phyloP scores from a whole-genome alignment of 345 rosid species.

The Moricandia arvensis region DNA sequence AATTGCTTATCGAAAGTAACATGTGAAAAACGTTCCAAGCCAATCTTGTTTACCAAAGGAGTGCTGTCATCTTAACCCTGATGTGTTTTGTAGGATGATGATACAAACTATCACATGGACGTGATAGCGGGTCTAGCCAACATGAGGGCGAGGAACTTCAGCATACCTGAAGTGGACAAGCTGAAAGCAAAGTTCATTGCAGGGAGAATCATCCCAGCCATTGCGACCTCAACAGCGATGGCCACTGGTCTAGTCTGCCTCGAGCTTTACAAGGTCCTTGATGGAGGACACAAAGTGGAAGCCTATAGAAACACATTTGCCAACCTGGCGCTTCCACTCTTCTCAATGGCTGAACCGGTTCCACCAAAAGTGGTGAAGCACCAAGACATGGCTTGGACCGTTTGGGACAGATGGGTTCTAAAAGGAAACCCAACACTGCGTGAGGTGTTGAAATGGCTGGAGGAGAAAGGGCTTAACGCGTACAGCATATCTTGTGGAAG shows the following conservation, averaged over 20 bases:
- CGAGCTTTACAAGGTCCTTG: slow-evolving; percentile 69
- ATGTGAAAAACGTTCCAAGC: not conserved
- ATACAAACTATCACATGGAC: slow-evolving; percentile 77
- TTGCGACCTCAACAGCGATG: slow-evolving; percentile 88
- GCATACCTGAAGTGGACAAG: slow-evolving; percentile 73
- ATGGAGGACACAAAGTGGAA: slow-evolving; percentile 62
- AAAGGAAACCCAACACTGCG: slow-evolving; percentile 67
- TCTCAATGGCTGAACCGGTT: slow-evolving; percentile 80
- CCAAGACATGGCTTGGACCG: slow-evolving; percentile 84
- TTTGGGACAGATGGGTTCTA: slow-evolving; percentile 90
- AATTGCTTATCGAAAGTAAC: not conserved
- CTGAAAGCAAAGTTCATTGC: slow-evolving; percentile 79
- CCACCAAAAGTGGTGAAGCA: slow-evolving; percentile 81
- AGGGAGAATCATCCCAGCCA: slow-evolving; percentile 78
- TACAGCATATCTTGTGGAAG: slow-evolving; percentile 90
- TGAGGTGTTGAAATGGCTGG: slow-evolving; percentile 79
- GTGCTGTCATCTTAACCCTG: not conserved
- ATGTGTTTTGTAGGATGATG: slow-evolving; percentile 54
- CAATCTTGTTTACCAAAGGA: not conserved
- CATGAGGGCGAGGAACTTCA: slow-evolving; percentile 80
- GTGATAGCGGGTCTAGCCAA: slow-evolving; percentile 72
- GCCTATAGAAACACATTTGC: slow-evolving; percentile 70
- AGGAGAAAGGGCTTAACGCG: slow-evolving; percentile 70
- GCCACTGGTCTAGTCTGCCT: slow-evolving; percentile 81
- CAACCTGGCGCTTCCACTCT: slow-evolving; percentile 68